Conservation (phyloP, 1,139 yeast genomes). For the Nadsonia starkeyi-henricii region DNA sequence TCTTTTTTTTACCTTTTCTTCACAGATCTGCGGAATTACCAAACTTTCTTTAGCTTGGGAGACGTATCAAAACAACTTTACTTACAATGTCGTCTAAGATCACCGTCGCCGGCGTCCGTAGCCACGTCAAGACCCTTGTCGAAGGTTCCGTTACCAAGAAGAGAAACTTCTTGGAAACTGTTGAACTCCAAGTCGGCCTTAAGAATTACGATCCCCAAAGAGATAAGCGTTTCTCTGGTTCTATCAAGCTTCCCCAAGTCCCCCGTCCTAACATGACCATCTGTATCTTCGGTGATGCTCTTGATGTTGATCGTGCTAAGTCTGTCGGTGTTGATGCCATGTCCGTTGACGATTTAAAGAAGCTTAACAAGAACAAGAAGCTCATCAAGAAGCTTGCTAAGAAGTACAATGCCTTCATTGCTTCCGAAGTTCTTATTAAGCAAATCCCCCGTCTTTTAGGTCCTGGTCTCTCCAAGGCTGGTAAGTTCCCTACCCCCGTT, state of each 20-base stretch:
- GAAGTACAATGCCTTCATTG: conserved; percentile 99
- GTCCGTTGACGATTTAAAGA: conserved; percentile 99
- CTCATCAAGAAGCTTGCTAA: conserved; percentile 98
- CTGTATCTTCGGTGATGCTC: conserved; percentile 99
- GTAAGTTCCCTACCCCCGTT: conserved; percentile 99
- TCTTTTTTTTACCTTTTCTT: not conserved
- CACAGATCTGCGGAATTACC: conserved; percentile 8
- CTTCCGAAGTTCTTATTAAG: conserved; percentile 98
- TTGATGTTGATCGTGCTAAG: conserved; percentile 99
- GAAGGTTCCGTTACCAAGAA: conserved; percentile 95
- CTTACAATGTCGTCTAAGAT: conserved; percentile 71
- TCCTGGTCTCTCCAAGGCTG: conserved; percentile 99
- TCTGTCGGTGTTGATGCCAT: conserved; percentile 98
- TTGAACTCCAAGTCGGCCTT: conserved; percentile 98
- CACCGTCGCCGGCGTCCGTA: conserved; percentile 89
- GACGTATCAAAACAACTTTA: conserved; percentile 18
- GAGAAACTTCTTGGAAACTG: conserved; percentile 99
- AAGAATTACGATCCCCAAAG: conserved; percentile 99
- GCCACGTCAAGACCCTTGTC: conserved; percentile 85
- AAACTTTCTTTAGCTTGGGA: conserved; percentile 21
- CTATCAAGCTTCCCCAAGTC: conserved; percentile 95
- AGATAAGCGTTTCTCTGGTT: conserved; percentile 99
- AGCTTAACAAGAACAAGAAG: conserved; percentile 99
- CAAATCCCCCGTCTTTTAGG: conserved; percentile 99
- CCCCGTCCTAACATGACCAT: conserved; percentile 99